Base-by-base conservation (phyloP, 2,329 filamentous ascomycete genomes). In the Fusarium oligoseptatum region DNA sequence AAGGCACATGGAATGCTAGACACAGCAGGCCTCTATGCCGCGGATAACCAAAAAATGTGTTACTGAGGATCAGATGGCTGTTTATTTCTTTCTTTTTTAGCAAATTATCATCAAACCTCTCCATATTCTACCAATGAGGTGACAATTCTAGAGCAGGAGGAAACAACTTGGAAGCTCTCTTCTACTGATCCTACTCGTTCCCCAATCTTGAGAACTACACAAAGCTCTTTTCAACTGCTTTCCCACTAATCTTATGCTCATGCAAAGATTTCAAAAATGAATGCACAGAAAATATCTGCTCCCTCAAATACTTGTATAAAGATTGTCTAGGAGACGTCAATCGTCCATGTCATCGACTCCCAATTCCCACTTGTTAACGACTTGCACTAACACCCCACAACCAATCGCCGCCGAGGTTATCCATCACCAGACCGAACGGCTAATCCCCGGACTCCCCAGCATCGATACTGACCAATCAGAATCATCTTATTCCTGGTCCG, bases 401-500 rank as follows among this genome's bases (percentile, higher is more conserved):
- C 45, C 45, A 50, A n/a, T 17, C 34, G 29, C 17, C 56, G 17
- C 57, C 12, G 62, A 70, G n/a, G 69, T 73, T 61, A 71, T 75
- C 69, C 45, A 7, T 27, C 36, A 74, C 7, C 56, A 57, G 52
- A 32, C 22, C 11, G 36, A 7, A 15, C 80, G 81, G 81, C 70
- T 82, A 82, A 82, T 76, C 77, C 58, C 72, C 80, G 81, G 76
- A 32, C 58, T 60, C 14, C 15, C 14, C 34, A 14, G n/a, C 6
- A 34, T 24, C 10, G 17, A 17, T 15, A 6, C 22, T 67, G 68
- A 55, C 81, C 81, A 82, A 82, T 82, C 80, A 82, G 55, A 55
- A 58, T n/a, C 55, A 65, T 61, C 70, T 74, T 73, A 81, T 81
- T 81, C 79, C 69, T 64, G 66, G 70, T 66, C 72, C 52, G 55